phyloP scores from a whole-genome alignment of 805 yeast species.

The Hanseniaspora hatyaiensis region DNA sequence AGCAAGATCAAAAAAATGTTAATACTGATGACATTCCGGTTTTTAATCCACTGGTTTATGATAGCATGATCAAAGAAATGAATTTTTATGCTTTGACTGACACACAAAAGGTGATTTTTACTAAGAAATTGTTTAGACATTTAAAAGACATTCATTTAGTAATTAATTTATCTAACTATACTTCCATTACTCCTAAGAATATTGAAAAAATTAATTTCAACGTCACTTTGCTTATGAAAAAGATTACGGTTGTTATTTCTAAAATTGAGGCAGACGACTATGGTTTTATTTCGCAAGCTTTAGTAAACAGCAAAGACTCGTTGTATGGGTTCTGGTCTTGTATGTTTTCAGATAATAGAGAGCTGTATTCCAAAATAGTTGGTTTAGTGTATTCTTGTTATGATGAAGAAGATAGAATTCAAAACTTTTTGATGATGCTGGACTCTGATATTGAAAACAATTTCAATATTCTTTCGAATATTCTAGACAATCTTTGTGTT shows the following conservation, averaged over 20 bases:
- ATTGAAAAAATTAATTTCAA: slow-evolving; percentile 22
- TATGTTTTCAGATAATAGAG: slow-evolving; percentile 49
- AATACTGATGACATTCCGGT: slow-evolving; percentile 27
- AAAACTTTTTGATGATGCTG: slow-evolving; percentile 52
- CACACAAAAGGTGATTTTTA: slow-evolving; percentile 4
- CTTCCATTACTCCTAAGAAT: slow-evolving; percentile 21
- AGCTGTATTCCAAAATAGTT: slow-evolving; percentile 55
- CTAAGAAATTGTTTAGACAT: slow-evolving; percentile 24
- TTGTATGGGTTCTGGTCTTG: slow-evolving; percentile 64
- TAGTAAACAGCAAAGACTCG: slow-evolving; percentile 32
- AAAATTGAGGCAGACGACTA: slow-evolving; percentile 16
- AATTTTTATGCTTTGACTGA: slow-evolving; percentile 4
- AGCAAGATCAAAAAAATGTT: slow-evolving; percentile 22
- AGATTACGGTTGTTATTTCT: slow-evolving; percentile 22
- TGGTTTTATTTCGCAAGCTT: slow-evolving; percentile 28
- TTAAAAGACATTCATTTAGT: slow-evolving; percentile 27
- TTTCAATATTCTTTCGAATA: slow-evolving; percentile 38
- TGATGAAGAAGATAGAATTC: slow-evolving; percentile 69
- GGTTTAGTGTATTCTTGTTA: slow-evolving; percentile 63
- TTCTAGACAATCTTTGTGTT: slow-evolving; percentile 36
- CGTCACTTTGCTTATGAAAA: neutral
- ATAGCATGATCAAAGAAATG: slow-evolving; percentile 3
- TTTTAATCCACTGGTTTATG: slow-evolving; percentile 22
- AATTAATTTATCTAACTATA: slow-evolving; percentile 22
- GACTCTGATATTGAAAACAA: slow-evolving; percentile 34